phyloP scores from a whole-genome alignment of 768 basidiomycete species.

The Podaxis sp. region DNA sequence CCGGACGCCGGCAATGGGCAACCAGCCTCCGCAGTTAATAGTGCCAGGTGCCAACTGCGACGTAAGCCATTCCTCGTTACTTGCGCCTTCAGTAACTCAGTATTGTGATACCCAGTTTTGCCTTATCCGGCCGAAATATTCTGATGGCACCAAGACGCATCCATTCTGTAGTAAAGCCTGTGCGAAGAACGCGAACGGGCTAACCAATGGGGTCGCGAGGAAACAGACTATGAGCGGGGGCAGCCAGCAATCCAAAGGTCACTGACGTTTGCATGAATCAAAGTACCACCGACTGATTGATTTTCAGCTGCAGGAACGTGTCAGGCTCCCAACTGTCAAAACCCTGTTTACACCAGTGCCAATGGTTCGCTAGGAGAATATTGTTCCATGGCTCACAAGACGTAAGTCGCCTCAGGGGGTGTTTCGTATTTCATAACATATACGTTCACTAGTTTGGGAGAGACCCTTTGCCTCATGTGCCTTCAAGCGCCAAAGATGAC shows the following conservation, averaged over 20 bases:
- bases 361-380: conserved; percentile 40
- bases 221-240: conserved; percentile 17
- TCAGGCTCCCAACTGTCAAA: conserved; percentile 47
- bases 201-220: conserved; percentile 18
- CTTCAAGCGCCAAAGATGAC: conserved; percentile 48
- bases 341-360: conserved; percentile 34
- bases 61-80: conserved; percentile 4
- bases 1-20: conserved; percentile 1
- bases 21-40: not conserved
- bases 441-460: conserved; percentile 30
- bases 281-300: not conserved
- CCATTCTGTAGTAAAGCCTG: conserved; percentile 64
- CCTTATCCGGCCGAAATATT: conserved; percentile 54
- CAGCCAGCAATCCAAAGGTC: conserved; percentile 15
- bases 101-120: conserved; percentile 39
- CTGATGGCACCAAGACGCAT: conserved; percentile 53
- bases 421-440: conserved; percentile 1
- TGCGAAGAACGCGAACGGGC: conserved; percentile 38
- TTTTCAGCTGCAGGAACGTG: conserved; percentile 25
- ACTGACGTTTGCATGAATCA: not conserved
- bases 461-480: conserved; percentile 57
- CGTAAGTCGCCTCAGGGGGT: conserved; percentile 25
- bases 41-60: conserved; percentile 15
- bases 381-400: conserved; percentile 49
- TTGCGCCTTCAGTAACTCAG: not conserved